Conservation (phyloP, 2,329 filamentous ascomycete genomes). For the Pseudogymnoascus sp. region DNA sequence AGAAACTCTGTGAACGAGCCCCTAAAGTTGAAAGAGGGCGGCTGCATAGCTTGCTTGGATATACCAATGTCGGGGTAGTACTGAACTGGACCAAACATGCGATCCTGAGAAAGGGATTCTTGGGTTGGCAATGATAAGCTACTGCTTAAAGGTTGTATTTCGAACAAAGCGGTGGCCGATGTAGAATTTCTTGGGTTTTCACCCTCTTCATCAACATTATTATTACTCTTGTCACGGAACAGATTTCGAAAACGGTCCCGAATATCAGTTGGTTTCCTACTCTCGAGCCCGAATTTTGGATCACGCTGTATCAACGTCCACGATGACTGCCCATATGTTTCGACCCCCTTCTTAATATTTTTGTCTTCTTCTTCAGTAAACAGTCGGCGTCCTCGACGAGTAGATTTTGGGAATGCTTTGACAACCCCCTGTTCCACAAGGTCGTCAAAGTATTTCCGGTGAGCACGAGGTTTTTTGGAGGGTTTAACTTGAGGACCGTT, state of each 20-base stretch:
- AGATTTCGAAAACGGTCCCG: constrained; percentile 53
- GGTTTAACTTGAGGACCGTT: constrained; percentile 30
- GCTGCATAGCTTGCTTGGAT: constrained; percentile 13
- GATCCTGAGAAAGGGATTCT: constrained; percentile 2
- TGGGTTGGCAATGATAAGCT: neutral
- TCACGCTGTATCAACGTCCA: constrained; percentile 63
- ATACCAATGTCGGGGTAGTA: neutral
- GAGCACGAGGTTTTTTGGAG: constrained; percentile 45
- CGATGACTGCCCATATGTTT: constrained; percentile 50
- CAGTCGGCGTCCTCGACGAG: constrained; percentile 52
- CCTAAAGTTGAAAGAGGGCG: constrained; percentile 18
- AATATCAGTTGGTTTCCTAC: constrained; percentile 56
- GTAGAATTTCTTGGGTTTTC: neutral
- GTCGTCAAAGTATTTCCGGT: constrained; percentile 51
- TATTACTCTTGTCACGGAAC: neutral
- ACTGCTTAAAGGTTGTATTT: neutral
- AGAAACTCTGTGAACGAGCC: constrained; percentile 21
- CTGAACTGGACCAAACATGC: neutral
- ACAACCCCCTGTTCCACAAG: constrained; percentile 53
- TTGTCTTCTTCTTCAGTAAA: constrained; percentile 59
- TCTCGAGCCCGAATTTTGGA: constrained; percentile 50
- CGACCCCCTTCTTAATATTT: constrained; percentile 55
- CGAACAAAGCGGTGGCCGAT: neutral
- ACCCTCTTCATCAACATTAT: neutral
- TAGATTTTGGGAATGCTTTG: constrained; percentile 56